Evolutionary conservation across 345 rosid species (phyloP).

Genomic region (Populus pruinosa): DNA sequence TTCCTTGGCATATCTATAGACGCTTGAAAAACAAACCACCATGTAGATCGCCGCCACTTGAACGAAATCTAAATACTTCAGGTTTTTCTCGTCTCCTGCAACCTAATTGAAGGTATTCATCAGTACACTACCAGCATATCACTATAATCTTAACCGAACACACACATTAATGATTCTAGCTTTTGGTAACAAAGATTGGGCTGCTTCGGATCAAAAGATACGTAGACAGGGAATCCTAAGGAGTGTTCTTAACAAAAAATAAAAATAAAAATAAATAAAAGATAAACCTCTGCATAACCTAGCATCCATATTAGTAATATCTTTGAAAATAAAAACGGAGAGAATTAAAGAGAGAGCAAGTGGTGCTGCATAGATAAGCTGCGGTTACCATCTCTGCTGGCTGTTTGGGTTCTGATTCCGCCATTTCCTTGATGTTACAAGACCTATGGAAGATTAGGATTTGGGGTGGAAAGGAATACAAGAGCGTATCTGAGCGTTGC

Average conservation of each 20-base stretch:
- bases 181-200: too few relatives aligned
- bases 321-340: too few relatives aligned
- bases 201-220: too few relatives aligned
- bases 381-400: slow-evolving; percentile 18
- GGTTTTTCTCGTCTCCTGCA: slow-evolving; percentile 33
- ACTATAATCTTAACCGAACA: too few relatives aligned
- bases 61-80: slow-evolving; percentile 63
- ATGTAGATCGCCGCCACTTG: slow-evolving; percentile 44
- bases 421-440: slow-evolving; percentile 5
- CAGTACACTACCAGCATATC: not conserved
- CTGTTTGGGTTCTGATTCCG: slow-evolving; percentile 28
- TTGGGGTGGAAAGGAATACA: too few relatives aligned
- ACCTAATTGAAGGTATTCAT: slow-evolving; percentile 5
- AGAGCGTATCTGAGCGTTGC: not conserved
- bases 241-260: too few relatives aligned
- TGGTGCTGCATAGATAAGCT: too few relatives aligned
- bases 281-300: not conserved
- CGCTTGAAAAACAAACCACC: slow-evolving; percentile 35
- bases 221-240: too few relatives aligned
- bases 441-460: not conserved
- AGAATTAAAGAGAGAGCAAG: too few relatives aligned
- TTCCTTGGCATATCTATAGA: slow-evolving; percentile 69
- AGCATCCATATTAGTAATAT: not conserved
- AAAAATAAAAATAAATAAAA: too few relatives aligned
- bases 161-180: too few relatives aligned